A percentile compares a stretch with the other conserved stretches of the same genome.
These are phyloP conservation scores for Daldinia childiae DNA, from an alignment of 495 filamentous ascomycete genomes.

Conservation along the genomic window DNA sequence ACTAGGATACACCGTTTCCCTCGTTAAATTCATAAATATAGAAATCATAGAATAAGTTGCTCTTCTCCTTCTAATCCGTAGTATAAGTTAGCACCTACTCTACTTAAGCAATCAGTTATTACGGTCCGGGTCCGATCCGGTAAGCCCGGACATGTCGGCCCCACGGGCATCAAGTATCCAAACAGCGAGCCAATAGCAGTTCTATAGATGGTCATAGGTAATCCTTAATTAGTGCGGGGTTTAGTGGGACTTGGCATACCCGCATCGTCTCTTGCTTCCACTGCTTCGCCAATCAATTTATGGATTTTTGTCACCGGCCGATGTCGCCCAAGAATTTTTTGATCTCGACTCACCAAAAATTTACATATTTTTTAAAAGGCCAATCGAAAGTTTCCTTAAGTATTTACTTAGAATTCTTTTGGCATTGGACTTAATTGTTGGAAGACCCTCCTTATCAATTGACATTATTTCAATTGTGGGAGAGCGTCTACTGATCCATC, in stretches of 20 bases:
- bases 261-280: not conserved
- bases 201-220: slow-evolving; percentile 21
- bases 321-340: slow-evolving; percentile 37
- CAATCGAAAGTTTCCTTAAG: not conserved
- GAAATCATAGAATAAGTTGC: too few species aligned
- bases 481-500: slow-evolving; percentile 15
- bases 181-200: slow-evolving; percentile 23
- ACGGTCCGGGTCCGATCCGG: not conserved
- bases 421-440: not conserved
- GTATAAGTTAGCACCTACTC: not conserved
- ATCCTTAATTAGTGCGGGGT: slow-evolving; percentile 35
- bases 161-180: not conserved
- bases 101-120: not conserved
- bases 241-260: slow-evolving; percentile 15
- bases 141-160: slow-evolving; percentile 12
- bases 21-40: not conserved
- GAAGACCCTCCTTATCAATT: slow-evolving; percentile 20
- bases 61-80: too few species aligned
- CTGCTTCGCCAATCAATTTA: slow-evolving; percentile 30
- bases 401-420: not conserved
- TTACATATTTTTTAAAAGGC: slow-evolving; percentile 5
- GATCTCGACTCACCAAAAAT: slow-evolving; percentile 26
- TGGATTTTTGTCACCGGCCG: slow-evolving; percentile 30
- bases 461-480: slow-evolving; percentile 12
- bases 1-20: too few species aligned